Conservation (phyloP, 2,329 filamentous ascomycete genomes). For the Microthyrium microscopicum region DNA sequence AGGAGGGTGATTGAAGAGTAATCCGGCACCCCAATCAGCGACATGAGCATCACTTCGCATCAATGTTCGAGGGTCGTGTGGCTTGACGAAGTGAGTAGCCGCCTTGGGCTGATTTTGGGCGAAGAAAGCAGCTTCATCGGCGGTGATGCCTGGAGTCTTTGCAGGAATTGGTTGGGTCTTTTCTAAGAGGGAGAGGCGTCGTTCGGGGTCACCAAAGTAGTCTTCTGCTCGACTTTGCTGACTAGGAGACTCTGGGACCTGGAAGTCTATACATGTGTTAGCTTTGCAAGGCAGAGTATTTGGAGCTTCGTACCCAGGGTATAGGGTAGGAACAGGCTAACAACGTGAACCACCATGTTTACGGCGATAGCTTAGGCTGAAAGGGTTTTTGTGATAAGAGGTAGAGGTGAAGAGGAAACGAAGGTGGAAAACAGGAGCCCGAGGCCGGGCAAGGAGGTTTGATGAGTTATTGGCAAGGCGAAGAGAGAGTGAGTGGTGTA, state of each 20-base stretch:
- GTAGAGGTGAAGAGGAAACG: too few species aligned
- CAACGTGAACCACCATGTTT: too few species aligned
- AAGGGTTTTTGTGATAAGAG: too few species aligned
- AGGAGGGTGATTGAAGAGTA: slow-evolving; percentile 56
- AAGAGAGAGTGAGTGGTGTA: too few species aligned
- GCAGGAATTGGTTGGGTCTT: slow-evolving; percentile 23
- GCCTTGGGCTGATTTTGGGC: slow-evolving; percentile 23
- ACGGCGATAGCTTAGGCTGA: too few species aligned
- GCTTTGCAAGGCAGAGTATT: not conserved
- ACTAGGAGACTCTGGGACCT: slow-evolving; percentile 1
- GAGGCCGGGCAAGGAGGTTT: too few species aligned
- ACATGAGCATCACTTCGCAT: slow-evolving; percentile 60
- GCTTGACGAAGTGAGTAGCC: slow-evolving; percentile 37
- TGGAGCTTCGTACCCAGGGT: too few species aligned
- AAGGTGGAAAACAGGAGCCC: too few species aligned
- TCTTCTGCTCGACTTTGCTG: slow-evolving; percentile 40
- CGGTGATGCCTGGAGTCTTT: slow-evolving; percentile 22
- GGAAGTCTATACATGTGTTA: not conserved
- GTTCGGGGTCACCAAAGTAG: too few species aligned
- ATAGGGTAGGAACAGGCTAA: too few species aligned
- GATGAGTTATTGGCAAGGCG: too few species aligned
- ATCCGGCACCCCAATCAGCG: slow-evolving; percentile 53
- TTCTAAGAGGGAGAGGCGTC: slow-evolving; percentile 17
- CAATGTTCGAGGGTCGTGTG: slow-evolving; percentile 32
- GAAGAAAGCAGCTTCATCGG: slow-evolving; percentile 29